Base-by-base conservation (phyloP, 148 eudicot species). In the Tetragonia tetragonoides region DNA sequence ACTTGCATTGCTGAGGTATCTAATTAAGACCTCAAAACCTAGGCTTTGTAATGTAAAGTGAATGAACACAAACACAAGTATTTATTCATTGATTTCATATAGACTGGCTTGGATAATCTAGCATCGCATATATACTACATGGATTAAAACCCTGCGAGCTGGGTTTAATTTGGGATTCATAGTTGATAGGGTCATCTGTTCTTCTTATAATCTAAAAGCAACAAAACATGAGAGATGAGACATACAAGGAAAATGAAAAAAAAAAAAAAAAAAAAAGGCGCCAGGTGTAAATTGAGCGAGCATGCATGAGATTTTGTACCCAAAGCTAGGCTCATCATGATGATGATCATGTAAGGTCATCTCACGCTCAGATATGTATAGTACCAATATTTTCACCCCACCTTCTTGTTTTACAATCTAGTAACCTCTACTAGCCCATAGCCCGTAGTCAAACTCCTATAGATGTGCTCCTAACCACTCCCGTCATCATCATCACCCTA, bases 261-360 rank as follows among this genome's bases (percentile, higher is more conserved):
- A 56, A 20, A 5, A 3, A 17, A 15, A 15, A 56, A n/a, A 16
- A n/a, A 60, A 9, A 21, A 20, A 5, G n/a, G 28, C 24, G 64
- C 21, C 64, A 60, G 64, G 64, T 49, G 12, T 49, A 7, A 12
- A 10, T 46, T 49, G 53, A 18, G 16, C 2, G 60, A 53, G 4
- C 17, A n/a, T 15, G 60, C 60, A 56, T 56, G 60, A 56, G 60
- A 56, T 7, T 56, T 56, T 56, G 60, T 56, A 56, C 20, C 20
- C 10, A 16, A 51, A 56, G 12, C 21, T 16, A 56, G 11, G 51
- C 51, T 46, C 51, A 56, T 56, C 10, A 60, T 6, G 64, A 60
- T 60, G 64, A 60, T 60, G 28, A 60, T 60, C 24, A 18, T 60
- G 64, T 60, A 60, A n/a, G 64, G 64, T 60, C 64, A 60, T 60